Evolutionary conservation across 768 basidiomycete species (phyloP).

Genomic region (Pisolithus tinctorius): DNA sequence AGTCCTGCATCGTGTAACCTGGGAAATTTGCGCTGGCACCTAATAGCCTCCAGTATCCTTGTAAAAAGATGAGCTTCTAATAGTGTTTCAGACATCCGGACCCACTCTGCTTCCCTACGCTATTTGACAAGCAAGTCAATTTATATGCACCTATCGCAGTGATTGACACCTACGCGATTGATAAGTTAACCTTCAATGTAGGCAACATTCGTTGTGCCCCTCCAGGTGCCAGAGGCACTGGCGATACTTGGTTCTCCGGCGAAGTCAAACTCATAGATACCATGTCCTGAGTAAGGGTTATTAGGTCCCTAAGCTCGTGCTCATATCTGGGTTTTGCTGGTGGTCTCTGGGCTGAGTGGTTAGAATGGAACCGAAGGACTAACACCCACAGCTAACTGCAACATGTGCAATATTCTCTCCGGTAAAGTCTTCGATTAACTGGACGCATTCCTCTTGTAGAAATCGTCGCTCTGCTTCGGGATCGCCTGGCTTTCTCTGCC

Average conservation of each 20-base stretch:
- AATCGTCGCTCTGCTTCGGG: not conserved
- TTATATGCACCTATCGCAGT: not conserved
- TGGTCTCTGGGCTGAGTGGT: no score
- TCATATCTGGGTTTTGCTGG: not conserved
- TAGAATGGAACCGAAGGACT: no score
- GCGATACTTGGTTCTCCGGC: not conserved
- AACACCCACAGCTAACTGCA: not conserved
- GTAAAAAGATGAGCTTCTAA: not conserved
- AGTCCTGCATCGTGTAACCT: slow-evolving; percentile 2
- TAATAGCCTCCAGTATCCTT: slow-evolving; percentile 16
- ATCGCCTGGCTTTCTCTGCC: not conserved
- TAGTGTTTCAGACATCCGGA: not conserved
- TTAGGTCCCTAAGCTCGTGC: not conserved
- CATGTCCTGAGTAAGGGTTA: not conserved
- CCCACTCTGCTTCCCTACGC: slow-evolving; percentile 2
- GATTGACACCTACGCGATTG: not conserved
- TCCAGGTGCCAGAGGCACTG: not conserved
- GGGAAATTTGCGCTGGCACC: slow-evolving; percentile 8
- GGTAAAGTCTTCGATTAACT: not conserved
- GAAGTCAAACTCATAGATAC: no score
- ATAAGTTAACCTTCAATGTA: not conserved
- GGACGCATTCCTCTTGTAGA: not conserved
- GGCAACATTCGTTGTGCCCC: not conserved
- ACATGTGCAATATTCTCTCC: not conserved
- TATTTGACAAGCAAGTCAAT: not conserved